Base-by-base conservation (phyloP, 805 yeast species). In the Ogataea pini region DNA sequence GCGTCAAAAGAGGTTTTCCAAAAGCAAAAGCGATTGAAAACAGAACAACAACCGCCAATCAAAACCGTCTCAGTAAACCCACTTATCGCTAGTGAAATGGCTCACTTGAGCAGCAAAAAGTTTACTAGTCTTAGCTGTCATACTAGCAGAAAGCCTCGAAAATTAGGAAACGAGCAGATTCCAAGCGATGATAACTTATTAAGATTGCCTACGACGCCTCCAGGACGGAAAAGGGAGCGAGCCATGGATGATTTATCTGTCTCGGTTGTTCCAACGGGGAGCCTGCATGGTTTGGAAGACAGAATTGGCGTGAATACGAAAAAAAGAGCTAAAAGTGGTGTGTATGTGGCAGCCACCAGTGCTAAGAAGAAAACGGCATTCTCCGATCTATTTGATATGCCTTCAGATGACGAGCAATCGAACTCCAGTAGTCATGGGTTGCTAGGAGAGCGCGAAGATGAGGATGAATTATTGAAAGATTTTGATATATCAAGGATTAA, bases 401-500 rank as follows among this genome's bases (percentile, higher is more conserved):
- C 31, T 3, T 42, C 50, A 1, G 47, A 42, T 22, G 44, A 45
- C 33, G 57, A 48, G 16, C 36, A 50, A 25, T 12, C 18, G 10
- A 32, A 42, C n/a, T 22, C 20, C 29, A 36, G 39, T 33, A 28
- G 31, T 16, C 7, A 13, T 7, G 46, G 46, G 9, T 34, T 43
- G 13, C 47, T 7, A 8, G 22, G 37, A 10, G 25, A 32, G 3
- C 16, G 19, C 3, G 48, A 42, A 13, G 48, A 40, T 22, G 54
- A 49, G n/a, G 56, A 52, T 36, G 70, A 70, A 18, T 36, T 62
- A 34, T 38, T 64, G 20, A 41, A 44, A 29, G 56, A 51, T 49
- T 38, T 68, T 54, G 59, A 57, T 52, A 42, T 68, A 51, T 65
- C 67, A 22, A 44, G 50, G 17, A 54, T 56, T 10, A 54, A 56